Evolutionary conservation across 768 basidiomycete species (phyloP), one percentile per base, ranked within the genome.

Genomic region (Tephrocybe sp.): DNA sequence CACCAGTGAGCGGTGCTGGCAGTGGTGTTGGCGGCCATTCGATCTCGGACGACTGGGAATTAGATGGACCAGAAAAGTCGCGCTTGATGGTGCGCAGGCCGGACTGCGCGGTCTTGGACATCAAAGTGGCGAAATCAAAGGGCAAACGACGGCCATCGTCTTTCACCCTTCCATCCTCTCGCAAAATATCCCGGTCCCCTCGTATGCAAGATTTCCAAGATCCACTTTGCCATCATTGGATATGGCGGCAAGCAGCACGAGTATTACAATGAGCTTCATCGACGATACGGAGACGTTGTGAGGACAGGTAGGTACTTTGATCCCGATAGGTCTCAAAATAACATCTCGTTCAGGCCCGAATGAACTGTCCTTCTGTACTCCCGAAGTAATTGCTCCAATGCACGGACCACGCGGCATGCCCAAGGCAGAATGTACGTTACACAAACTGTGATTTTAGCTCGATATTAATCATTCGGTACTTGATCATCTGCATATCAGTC

Each of bases 21-120:
- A 49, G 62, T 15, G 69, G 68, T 43, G 70, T 77, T 45, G 70
- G 74, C 5, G 66, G 64, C 70, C 78, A 77, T 10, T 70, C 64
- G 43, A 75, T 72, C 22, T 74, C 69, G 43, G 72, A 72, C 2
- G 76, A 74, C 39, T 70, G 70, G 12, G 61, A 61, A 3, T 62
- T 30, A 3, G 68, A 61, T 0, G 62, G 63, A 54, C 67, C 40
- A 0, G 84, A 86, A 62, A 80, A 90, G 63, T 89, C 81, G 50
- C 88, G 78, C 54, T 74, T 73, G 38, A 88, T 53, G 1, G 75
- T 73, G 29, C 78, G 68, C 19, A 90, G 74, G 1, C 87, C 88
- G 1, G 87, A 89, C 56, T 71, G 71, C 13, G 74, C 64, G 12
- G 69, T 49, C 49, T 69, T 73, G 22, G 66, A 55, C 56, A 66